Conservation (phyloP, 2,329 filamentous ascomycete genomes). For the Neurospora sp. region DNA sequence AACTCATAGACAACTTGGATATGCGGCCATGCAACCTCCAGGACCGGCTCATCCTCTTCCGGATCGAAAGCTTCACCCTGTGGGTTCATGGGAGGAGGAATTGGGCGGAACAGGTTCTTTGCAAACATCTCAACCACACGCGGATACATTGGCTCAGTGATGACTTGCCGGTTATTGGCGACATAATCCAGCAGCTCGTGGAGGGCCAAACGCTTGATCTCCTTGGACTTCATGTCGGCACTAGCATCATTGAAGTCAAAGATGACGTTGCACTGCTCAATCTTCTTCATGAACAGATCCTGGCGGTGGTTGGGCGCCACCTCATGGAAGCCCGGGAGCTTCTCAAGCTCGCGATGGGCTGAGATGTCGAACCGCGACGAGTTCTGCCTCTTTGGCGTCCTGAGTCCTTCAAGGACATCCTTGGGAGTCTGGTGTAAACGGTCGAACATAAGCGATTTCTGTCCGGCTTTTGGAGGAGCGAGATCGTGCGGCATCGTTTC, state of each 20-base stretch:
- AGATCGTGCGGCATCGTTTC: slow-evolving; percentile 98
- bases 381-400: slow-evolving; percentile 92
- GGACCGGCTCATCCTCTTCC: slow-evolving; percentile 93
- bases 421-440: slow-evolving; percentile 88
- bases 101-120: slow-evolving; percentile 95
- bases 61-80: slow-evolving; percentile 98
- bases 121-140: slow-evolving; percentile 98
- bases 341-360: slow-evolving; percentile 90
- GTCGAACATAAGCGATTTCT: slow-evolving; percentile 83
- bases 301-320: slow-evolving; percentile 89
- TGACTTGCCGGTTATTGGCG: slow-evolving; percentile 95
- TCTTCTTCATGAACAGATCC: slow-evolving; percentile 99
- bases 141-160: slow-evolving; percentile 98
- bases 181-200: slow-evolving; percentile 97
- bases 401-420: slow-evolving; percentile 88
- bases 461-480: slow-evolving; percentile 81
- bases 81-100: slow-evolving; percentile 92
- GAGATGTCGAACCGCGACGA: slow-evolving; percentile 98
- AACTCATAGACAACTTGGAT: slow-evolving; percentile 99
- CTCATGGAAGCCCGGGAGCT: slow-evolving; percentile 95
- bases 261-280: slow-evolving; percentile 99
- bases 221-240: slow-evolving; percentile 98
- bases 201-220: slow-evolving; percentile 93
- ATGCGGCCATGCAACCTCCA: slow-evolving; percentile 98
- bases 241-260: slow-evolving; percentile 99